Percentiles rank a stretch among this genome's conserved stretches.
phyloP scores from a whole-genome alignment of 495 filamentous ascomycete species.

The Halenospora varia region DNA sequence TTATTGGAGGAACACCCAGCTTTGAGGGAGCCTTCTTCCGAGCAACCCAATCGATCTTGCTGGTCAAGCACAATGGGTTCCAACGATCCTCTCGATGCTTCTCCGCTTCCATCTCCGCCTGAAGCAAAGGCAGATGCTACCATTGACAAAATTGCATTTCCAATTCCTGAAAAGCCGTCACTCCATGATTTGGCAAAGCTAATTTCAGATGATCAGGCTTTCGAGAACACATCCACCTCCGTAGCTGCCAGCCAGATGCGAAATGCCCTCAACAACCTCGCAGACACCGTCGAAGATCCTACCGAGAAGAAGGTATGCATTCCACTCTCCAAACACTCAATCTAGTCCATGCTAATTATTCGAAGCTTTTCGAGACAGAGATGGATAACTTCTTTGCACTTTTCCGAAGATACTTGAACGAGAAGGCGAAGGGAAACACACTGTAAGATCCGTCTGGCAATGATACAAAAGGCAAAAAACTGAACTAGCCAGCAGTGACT shows the following conservation, averaged over 20 bases:
- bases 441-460: constrained; percentile 48
- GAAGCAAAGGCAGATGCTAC: neutral
- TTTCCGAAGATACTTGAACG: constrained; percentile 95
- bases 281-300: constrained; percentile 81
- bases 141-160: neutral
- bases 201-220: constrained; percentile 59
- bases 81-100: neutral
- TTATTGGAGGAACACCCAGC: neutral
- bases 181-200: constrained; percentile 12
- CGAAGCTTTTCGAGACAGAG: constrained; percentile 85
- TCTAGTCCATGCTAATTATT: constrained; percentile 3
- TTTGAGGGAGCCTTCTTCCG: neutral
- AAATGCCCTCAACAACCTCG: constrained; percentile 89
- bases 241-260: constrained; percentile 99
- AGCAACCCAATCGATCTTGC: neutral
- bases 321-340: neutral
- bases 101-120: neutral
- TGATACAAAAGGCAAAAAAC: constrained; percentile 1
- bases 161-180: neutral
- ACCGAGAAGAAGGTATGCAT: constrained; percentile 70
- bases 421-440: constrained; percentile 95
- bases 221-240: constrained; percentile 97
- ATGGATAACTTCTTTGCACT: constrained; percentile 99
- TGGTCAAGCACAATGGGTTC: constrained; percentile 1
- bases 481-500: constrained; percentile 55